These are phyloP conservation scores for Oryza rufipogon DNA, from an alignment of 176 grass and related monocot species.

Conservation along the genomic window DNA sequence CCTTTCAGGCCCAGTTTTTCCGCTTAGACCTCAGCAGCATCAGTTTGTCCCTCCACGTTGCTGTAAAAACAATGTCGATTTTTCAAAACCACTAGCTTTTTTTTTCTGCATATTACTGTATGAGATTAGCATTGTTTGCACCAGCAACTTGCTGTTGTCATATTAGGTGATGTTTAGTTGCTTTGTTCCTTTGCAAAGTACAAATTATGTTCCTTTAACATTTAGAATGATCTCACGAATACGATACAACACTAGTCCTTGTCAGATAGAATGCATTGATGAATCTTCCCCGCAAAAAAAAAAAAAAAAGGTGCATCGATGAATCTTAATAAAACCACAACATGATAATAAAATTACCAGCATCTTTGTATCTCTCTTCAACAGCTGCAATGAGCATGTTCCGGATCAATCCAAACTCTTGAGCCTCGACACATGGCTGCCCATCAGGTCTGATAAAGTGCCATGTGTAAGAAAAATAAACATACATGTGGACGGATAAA, in stretches of 20 bases:
- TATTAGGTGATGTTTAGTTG: not conserved
- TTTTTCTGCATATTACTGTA: not conserved
- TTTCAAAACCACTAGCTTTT: slow-evolving; percentile 7
- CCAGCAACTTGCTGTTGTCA: too few relatives aligned
- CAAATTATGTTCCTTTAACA: not conserved
- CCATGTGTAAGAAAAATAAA: slow-evolving; percentile 6
- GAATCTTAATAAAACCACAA: not conserved
- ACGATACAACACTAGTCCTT: not conserved
- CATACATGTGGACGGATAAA: not conserved
- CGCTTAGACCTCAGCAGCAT: slow-evolving; percentile 69
- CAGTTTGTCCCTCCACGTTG: slow-evolving; percentile 79
- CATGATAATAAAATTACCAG: slow-evolving; percentile 51
- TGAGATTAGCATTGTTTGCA: not conserved
- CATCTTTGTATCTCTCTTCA: slow-evolving; percentile 94
- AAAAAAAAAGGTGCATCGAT: not conserved
- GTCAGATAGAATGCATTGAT: not conserved
- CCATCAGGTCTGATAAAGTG: slow-evolving; percentile 72
- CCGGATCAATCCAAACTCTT: slow-evolving; percentile 75
- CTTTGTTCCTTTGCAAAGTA: not conserved
- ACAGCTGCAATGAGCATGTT: slow-evolving; percentile 82
- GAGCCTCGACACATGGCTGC: slow-evolving; percentile 65
- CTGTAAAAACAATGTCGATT: slow-evolving; percentile 28
- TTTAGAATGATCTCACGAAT: not conserved
- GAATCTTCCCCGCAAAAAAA: not conserved
- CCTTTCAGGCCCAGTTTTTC: slow-evolving; percentile 78